These are phyloP conservation scores for Agarophyton chilense DNA, from an alignment of 23 red algal species.

Conservation along the genomic window DNA sequence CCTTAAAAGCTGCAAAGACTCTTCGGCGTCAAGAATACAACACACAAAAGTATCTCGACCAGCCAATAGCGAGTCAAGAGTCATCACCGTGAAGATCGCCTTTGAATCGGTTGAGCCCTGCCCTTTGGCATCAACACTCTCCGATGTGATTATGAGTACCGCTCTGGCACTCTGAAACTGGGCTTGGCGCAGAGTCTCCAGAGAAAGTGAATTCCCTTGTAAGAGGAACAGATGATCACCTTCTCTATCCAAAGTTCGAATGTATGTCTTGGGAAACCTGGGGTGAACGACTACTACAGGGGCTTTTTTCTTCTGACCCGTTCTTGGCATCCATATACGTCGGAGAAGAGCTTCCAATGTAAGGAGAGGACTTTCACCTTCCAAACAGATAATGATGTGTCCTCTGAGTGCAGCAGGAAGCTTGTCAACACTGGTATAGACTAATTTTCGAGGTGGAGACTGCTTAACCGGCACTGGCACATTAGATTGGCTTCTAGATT, in stretches of 20 bases:
- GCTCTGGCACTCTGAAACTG: conserved; percentile 78
- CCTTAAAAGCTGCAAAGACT: conserved; percentile 66
- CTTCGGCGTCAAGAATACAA: conserved; percentile 76
- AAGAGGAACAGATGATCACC: conserved; percentile 60
- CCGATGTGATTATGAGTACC: conserved; percentile 72
- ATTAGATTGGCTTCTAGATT: not conserved
- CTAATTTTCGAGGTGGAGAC: not conserved
- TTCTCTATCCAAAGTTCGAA: conserved; percentile 35
- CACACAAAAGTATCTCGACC: conserved; percentile 77
- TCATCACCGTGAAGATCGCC: conserved; percentile 86
- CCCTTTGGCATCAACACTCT: conserved; percentile 35
- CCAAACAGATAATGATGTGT: conserved; percentile 78
- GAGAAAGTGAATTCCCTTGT: conserved; percentile 62
- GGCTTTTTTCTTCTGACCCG: conserved; percentile 42
- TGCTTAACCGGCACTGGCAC: not conserved
- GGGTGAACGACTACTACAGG: conserved; percentile 83
- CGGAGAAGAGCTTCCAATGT: conserved; percentile 69
- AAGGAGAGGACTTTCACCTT: conserved; percentile 61
- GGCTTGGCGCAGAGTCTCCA: conserved; percentile 73
- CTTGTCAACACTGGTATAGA: conserved; percentile 67
- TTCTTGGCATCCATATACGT: conserved; percentile 66
- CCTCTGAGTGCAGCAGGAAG: conserved; percentile 72
- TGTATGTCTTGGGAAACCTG: conserved; percentile 68
- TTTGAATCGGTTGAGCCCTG: conserved; percentile 70
- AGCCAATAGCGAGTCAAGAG: conserved; percentile 74